Evolutionary conservation across 108 stramenopile species (phyloP), one percentile per base, ranked within the genome.

Genomic region (Skeletonema menzelii): DNA sequence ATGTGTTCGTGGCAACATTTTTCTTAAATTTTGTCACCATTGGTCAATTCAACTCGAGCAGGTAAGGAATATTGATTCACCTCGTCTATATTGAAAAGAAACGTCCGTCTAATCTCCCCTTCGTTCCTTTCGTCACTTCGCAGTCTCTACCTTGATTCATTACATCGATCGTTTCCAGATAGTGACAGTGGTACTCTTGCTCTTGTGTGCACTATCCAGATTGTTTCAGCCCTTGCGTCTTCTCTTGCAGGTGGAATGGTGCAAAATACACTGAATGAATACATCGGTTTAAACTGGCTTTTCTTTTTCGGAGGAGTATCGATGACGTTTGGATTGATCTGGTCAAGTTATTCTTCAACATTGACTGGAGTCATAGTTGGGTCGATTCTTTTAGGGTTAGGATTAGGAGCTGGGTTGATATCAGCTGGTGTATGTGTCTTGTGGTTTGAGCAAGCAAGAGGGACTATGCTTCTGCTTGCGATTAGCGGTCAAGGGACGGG

Each of bases 401-500:
- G 49, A 1, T 3, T 53, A 53, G 49, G 49, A 10, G 49, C 49
- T 22, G 49, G 20, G 0, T 24, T 53, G 2, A 22, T 53, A n/a
- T 20, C 49, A 24, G 49, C 49, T 4, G 49, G 49, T 8, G n/a
- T 53, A 5, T 53, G 49, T 7, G 49, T 53, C 8, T 2, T 53
- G 19, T 53, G 49, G 49, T 53, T 53, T 53, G 49, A 53, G 49
- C 49, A 53, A 22, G 22, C 49, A 53, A 53, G 49, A 22, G 49
- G 49, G 11, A 32, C 24, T 12, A 68, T 68, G 67, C 34, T 68
- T 26, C 22, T 56, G 4, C 28, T 68, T 19, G 67, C 56, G 0
- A 68, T 37, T 19, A 58, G 56, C 4, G 67, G 67, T 5, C 32
- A 31, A 32, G 67, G 67, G 3, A 6, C 58, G 5, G 67, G 67